phyloP scores from a whole-genome alignment of 768 basidiomycete genomes.

The Pleurotus cornucopiae region DNA sequence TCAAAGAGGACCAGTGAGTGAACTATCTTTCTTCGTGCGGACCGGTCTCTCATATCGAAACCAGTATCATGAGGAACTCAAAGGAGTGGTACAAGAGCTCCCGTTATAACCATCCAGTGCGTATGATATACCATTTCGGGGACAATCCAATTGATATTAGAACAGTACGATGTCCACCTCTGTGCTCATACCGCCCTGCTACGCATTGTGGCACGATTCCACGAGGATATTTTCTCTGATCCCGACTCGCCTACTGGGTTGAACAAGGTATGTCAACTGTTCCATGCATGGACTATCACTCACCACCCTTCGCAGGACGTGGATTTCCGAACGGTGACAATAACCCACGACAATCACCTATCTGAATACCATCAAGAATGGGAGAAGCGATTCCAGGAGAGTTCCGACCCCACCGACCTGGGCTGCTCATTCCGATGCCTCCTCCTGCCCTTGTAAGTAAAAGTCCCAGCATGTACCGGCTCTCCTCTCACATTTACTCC shows the following conservation, averaged over 20 bases:
- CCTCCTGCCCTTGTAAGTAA: conserved; percentile 70
- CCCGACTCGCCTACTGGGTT: conserved; percentile 61
- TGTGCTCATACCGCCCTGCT: conserved; percentile 70
- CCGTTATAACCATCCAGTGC: conserved; percentile 53
- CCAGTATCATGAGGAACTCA: conserved; percentile 64
- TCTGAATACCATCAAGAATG: conserved; percentile 64
- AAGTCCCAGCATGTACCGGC: too few relatives aligned
- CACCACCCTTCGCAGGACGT: conserved; percentile 37
- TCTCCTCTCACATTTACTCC: background rate
- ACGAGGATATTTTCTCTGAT: conserved; percentile 74
- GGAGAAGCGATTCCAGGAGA: conserved; percentile 52
- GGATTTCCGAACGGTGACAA: conserved; percentile 64
- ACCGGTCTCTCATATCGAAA: background rate
- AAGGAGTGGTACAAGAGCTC: conserved; percentile 75
- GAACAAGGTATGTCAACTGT: conserved; percentile 47
- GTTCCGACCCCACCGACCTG: conserved; percentile 57
- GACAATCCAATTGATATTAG: too few relatives aligned
- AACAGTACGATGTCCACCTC: conserved; percentile 69
- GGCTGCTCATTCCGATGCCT: conserved; percentile 58
- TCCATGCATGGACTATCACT: background rate
- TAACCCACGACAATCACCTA: conserved; percentile 54
- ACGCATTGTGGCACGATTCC: conserved; percentile 68
- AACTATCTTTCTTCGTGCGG: background rate
- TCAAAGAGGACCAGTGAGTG: conserved; percentile 77
- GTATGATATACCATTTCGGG: conserved; percentile 6